These are phyloP conservation scores for Pyricularia pennisetigena DNA, from an alignment of 2,329 filamentous ascomycete genomes.

Conservation along the genomic window DNA sequence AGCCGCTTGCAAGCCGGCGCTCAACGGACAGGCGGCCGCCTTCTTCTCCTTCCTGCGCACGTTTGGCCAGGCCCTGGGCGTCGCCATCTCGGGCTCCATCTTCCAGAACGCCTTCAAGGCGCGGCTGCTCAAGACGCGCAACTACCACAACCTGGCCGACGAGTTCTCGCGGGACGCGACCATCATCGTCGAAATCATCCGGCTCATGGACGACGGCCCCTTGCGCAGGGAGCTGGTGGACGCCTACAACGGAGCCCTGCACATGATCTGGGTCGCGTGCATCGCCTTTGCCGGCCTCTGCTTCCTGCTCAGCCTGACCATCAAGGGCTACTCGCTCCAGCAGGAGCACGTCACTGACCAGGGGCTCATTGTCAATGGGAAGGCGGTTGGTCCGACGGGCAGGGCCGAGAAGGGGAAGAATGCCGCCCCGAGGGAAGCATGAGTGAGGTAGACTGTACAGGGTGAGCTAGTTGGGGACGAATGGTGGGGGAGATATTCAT, in stretches of 20 bases:
- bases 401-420: background rate
- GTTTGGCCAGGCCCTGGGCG: constrained; percentile 55
- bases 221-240: constrained; percentile 17
- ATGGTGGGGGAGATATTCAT: too few species aligned
- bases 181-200: constrained; percentile 43
- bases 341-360: constrained; percentile 22
- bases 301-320: constrained; percentile 16
- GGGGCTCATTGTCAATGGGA: constrained; percentile 9
- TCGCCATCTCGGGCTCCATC: constrained; percentile 57
- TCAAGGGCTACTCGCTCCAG: constrained; percentile 19
- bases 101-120: constrained; percentile 56
- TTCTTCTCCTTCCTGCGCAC: constrained; percentile 59
- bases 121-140: constrained; percentile 36
- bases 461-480: too few species aligned
- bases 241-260: constrained; percentile 22
- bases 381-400: constrained; percentile 2
- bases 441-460: background rate
- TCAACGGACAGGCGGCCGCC: constrained; percentile 46
- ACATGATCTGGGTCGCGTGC: constrained; percentile 29
- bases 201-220: constrained; percentile 30
- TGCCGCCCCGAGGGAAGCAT: background rate
- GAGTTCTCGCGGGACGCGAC: constrained; percentile 47
- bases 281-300: constrained; percentile 20
- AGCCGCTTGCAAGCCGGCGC: constrained; percentile 36
- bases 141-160: constrained; percentile 28